Percentiles rank a stretch among this genome's conserved stretches.
phyloP scores from a whole-genome alignment of 257 asterid genomes.

The Perilla frutescens region DNA sequence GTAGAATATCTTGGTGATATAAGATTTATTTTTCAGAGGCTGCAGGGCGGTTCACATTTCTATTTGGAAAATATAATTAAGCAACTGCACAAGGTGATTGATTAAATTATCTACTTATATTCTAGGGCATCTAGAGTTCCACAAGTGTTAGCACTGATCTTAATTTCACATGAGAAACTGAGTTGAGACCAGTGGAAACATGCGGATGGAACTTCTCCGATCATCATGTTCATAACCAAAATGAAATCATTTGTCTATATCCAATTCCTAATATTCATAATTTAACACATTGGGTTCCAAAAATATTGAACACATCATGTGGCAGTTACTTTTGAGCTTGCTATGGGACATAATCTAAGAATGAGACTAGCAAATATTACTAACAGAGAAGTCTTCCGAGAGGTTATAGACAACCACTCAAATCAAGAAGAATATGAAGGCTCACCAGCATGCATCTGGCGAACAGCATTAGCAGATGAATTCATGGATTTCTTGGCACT shows the following conservation, averaged over 20 bases:
- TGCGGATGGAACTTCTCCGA: background rate
- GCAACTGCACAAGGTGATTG: too few relatives aligned
- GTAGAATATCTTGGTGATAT: too few relatives aligned
- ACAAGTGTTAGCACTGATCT: too few relatives aligned
- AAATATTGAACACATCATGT: background rate
- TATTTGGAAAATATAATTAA: background rate
- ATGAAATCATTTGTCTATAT: background rate
- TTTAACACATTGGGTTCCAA: background rate
- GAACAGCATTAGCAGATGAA: conserved; percentile 42
- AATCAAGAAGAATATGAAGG: conserved; percentile 27
- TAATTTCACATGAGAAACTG: too few relatives aligned
- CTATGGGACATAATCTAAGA: background rate
- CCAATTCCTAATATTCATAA: background rate
- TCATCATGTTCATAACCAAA: background rate
- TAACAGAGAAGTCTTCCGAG: background rate
- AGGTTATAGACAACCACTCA: conserved; percentile 16
- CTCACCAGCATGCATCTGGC: conserved; percentile 46
- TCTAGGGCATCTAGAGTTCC: too few relatives aligned
- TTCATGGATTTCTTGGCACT: conserved; percentile 42
- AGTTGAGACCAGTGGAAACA: background rate
- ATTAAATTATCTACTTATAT: too few relatives aligned
- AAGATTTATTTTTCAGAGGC: too few relatives aligned
- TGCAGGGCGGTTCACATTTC: background rate
- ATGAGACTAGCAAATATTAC: background rate
- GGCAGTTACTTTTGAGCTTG: background rate